phyloP scores from a whole-genome alignment of 192 early-diverging fungal species.

The Mycoemilia scoparia region DNA sequence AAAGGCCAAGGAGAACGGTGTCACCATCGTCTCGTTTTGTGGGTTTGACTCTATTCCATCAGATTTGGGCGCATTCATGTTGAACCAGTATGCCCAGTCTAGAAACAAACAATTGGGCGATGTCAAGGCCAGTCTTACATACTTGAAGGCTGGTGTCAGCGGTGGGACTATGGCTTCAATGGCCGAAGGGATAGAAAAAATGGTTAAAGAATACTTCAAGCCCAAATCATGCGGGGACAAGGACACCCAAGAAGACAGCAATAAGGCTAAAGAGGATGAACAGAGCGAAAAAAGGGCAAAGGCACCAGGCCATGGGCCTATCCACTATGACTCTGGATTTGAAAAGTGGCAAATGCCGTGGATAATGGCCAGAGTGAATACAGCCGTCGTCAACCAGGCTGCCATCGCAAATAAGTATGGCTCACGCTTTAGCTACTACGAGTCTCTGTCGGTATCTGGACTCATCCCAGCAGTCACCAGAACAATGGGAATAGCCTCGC shows the following conservation, averaged over 20 bases:
- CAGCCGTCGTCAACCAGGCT: conserved; percentile 7
- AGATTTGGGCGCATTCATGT: conserved; percentile 66
- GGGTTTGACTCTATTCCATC: conserved; percentile 88
- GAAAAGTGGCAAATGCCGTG: conserved; percentile 28
- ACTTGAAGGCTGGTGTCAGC: conserved; percentile 33
- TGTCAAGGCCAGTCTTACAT: conserved; percentile 42
- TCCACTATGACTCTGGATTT: conserved; percentile 22
- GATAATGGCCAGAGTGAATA: conserved; percentile 23
- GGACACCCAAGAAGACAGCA: too few relatives aligned
- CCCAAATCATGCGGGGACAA: too few relatives aligned
- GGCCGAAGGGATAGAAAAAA: conserved; percentile 8
- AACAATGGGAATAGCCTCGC: conserved; percentile 14
- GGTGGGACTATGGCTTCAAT: conserved; percentile 46
- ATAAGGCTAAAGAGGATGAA: too few relatives aligned
- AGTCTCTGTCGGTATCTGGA: conserved; percentile 34
- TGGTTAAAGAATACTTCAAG: conserved; percentile 1
- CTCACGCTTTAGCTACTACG: conserved; percentile 36
- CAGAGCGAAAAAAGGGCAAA: too few relatives aligned
- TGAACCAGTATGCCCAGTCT: conserved; percentile 32
- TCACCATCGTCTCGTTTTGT: conserved; percentile 60
- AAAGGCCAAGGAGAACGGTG: conserved; percentile 38
- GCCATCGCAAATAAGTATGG: conserved; percentile 28
- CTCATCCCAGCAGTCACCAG: conserved; percentile 25
- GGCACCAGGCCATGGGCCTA: conserved; percentile 8
- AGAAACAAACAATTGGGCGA: conserved; percentile 29